Evolutionary conservation across 2,329 filamentous ascomycete genomes (phyloP).

Genomic region (Fusarium mangiferae): DNA sequence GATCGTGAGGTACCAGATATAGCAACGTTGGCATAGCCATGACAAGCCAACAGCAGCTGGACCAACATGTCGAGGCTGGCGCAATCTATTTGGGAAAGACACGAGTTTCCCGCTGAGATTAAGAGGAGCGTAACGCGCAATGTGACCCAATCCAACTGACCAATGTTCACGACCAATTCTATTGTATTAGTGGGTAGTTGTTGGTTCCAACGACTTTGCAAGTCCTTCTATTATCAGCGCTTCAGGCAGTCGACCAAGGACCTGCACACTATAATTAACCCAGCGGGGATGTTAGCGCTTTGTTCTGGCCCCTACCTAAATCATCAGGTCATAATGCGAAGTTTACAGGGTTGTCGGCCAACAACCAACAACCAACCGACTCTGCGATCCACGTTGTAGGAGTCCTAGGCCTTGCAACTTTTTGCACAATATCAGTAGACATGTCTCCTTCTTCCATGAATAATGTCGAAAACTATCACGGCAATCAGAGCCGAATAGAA

Average conservation of each 20-base stretch:
- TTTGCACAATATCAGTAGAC: no score
- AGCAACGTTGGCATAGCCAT: not conserved
- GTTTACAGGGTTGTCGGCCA: not conserved
- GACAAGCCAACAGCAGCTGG: not conserved
- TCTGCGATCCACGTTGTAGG: no score
- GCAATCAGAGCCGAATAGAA: no score
- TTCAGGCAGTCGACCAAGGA: accelerated
- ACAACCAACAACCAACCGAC: not conserved
- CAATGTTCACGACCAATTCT: not conserved
- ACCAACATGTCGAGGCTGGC: not conserved
- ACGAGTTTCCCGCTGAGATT: not conserved
- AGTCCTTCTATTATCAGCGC: not conserved
- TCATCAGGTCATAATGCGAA: not conserved
- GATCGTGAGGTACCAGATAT: not conserved
- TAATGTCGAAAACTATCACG: no score
- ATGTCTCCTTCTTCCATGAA: no score
- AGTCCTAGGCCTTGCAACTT: no score
- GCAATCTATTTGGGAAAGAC: not conserved
- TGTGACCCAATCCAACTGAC: no score
- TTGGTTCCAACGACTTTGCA: not conserved
- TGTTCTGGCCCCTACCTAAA: not conserved
- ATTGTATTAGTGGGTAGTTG: not conserved
- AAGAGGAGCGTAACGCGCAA: not conserved
- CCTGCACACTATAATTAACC: no score
- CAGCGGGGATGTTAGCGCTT: not conserved